A percentile compares a stretch with the other conserved stretches of the same genome.
phyloP scores from a whole-genome alignment of 2,329 filamentous ascomycete species.

The Penicillium sp. region DNA sequence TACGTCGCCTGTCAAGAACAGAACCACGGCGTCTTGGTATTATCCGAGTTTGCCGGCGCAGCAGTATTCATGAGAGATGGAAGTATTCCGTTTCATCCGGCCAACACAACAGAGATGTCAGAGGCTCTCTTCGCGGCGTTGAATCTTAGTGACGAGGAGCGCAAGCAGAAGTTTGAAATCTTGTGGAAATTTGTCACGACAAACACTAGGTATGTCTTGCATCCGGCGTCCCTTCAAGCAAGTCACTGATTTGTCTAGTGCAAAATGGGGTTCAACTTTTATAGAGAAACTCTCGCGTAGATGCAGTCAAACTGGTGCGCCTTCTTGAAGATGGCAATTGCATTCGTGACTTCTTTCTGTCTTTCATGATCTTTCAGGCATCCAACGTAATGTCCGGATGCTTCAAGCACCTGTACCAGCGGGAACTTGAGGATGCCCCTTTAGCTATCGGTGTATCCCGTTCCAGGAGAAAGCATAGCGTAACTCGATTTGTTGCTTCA shows the following conservation, averaged over 20 bases:
- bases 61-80: conserved; percentile 80
- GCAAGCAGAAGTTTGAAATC: conserved; percentile 76
- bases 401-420: too few relatives aligned
- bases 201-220: conserved; percentile 65
- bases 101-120: conserved; percentile 89
- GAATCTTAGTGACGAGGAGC: conserved; percentile 79
- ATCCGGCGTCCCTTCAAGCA: neutral
- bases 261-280: conserved; percentile 34
- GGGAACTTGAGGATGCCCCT: too few relatives aligned
- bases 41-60: conserved; percentile 94
- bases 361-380: too few relatives aligned
- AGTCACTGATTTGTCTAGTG: conserved; percentile 18
- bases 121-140: conserved; percentile 83
- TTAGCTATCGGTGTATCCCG: too few relatives aligned
- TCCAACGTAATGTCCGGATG: too few relatives aligned
- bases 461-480: too few relatives aligned
- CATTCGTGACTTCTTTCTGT: too few relatives aligned
- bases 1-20: conserved; percentile 90
- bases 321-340: conserved; percentile 1
- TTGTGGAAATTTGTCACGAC: conserved; percentile 86
- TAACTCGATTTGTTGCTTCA: too few relatives aligned
- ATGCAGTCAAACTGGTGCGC: conserved; percentile 4
- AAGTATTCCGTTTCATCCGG: conserved; percentile 87
- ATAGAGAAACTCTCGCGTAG: conserved; percentile 24
- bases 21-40: conserved; percentile 83